Conservation (phyloP, 805 yeast species). For the Suhomyces sp. region DNA sequence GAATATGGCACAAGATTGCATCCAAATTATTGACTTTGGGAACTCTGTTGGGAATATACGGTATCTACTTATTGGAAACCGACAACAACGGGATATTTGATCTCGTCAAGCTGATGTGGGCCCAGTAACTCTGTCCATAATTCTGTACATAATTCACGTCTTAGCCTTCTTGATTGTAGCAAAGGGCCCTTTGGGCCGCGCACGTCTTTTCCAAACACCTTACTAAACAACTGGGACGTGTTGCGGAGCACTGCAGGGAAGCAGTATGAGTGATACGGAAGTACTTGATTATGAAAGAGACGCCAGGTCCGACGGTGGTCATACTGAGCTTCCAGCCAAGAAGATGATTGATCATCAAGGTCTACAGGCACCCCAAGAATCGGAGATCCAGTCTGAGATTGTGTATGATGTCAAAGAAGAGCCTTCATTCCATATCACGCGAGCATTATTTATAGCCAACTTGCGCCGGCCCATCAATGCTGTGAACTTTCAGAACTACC, state of each 20-base stretch:
- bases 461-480: conserved; percentile 39
- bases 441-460: conserved; percentile 46
- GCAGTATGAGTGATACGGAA: conserved; percentile 15
- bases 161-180: not conserved
- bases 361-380: conserved; percentile 10
- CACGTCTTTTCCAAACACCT: not conserved
- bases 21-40: conserved; percentile 69
- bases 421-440: conserved; percentile 36
- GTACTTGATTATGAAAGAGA: conserved; percentile 11
- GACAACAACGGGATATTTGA: conserved; percentile 76
- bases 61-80: conserved; percentile 79
- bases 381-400: conserved; percentile 8
- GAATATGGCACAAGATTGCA: conserved; percentile 68
- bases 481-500: conserved; percentile 32
- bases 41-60: conserved; percentile 66
- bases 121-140: not conserved
- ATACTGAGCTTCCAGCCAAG: not conserved
- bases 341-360: conserved; percentile 18
- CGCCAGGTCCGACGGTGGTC: not conserved
- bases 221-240: not conserved
- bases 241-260: not conserved
- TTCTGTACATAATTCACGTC: not conserved
- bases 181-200: not conserved
- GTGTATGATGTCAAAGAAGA: conserved; percentile 31
- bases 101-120: conserved; percentile 63